phyloP scores from a whole-genome alignment of 495 filamentous ascomycete species.

The Hypomontagnella submonticulosa region DNA sequence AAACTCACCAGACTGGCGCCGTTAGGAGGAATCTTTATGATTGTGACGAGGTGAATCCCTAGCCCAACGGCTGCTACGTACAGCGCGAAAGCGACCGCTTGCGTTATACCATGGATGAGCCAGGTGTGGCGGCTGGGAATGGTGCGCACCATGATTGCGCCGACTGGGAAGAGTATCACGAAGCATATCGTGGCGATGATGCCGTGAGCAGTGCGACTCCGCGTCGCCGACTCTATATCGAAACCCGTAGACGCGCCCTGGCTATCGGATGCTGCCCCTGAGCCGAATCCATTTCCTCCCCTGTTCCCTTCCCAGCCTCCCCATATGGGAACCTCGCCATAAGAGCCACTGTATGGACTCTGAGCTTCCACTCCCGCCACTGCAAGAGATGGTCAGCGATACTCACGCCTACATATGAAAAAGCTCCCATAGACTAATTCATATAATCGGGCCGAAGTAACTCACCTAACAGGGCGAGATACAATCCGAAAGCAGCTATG shows the following conservation, averaged over 20 bases:
- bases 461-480: slow-evolving; percentile 28
- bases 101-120: slow-evolving; percentile 63
- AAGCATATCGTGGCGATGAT: slow-evolving; percentile 58
- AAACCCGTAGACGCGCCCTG: slow-evolving; percentile 31
- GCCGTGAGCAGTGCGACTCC: slow-evolving; percentile 53
- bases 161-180: slow-evolving; percentile 64
- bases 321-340: slow-evolving; percentile 2
- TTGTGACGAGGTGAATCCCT: slow-evolving; percentile 63
- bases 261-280: slow-evolving; percentile 16
- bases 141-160: slow-evolving; percentile 65
- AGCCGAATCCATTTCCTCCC: slow-evolving; percentile 22
- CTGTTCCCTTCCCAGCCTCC: background rate
- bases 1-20: slow-evolving; percentile 46
- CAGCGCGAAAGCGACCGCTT: slow-evolving; percentile 62
- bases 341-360: background rate
- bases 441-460: background rate
- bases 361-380: slow-evolving; percentile 13
- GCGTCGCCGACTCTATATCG: slow-evolving; percentile 36
- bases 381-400: slow-evolving; percentile 3
- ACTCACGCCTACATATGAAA: background rate
- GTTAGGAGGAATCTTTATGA: slow-evolving; percentile 41
- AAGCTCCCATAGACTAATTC: background rate
- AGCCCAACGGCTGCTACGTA: slow-evolving; percentile 66
- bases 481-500: slow-evolving; percentile 11
- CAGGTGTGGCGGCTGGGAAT: slow-evolving; percentile 50